Evolutionary conservation across 176 grass and related monocot species (phyloP).

Genomic region (Olyra latifolia): DNA sequence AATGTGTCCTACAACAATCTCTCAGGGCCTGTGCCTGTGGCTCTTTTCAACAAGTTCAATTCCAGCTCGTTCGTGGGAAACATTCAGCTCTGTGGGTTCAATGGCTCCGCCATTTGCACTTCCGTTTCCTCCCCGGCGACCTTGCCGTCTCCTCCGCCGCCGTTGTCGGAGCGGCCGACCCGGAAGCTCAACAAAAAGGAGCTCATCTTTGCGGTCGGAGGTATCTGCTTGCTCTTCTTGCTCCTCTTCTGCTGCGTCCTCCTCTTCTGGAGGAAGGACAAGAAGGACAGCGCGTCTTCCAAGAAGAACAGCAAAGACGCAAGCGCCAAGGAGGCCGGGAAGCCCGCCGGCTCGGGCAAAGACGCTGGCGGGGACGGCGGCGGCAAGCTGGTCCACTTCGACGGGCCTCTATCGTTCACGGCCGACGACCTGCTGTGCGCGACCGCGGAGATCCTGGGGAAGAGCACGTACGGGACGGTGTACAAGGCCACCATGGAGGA

Average conservation of each 20-base stretch:
- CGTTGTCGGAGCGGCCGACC: conserved; percentile 28
- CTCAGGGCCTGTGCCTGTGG: conserved; percentile 59
- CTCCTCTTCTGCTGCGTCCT: conserved; percentile 71
- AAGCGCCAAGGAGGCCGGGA: conserved; percentile 37
- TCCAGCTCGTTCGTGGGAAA: conserved; percentile 88
- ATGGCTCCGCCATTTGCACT: conserved; percentile 67
- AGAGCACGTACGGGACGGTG: conserved; percentile 96
- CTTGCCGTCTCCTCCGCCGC: conserved; percentile 37
- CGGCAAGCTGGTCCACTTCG: conserved; percentile 86
- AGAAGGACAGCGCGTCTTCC: conserved; percentile 32
- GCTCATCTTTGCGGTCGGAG: conserved; percentile 63
- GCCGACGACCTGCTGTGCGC: conserved; percentile 94
- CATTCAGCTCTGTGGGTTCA: conserved; percentile 82
- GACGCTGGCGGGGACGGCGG: conserved; percentile 52
- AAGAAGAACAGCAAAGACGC: conserved; percentile 36
- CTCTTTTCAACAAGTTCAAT: conserved; percentile 84
- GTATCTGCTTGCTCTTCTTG: conserved; percentile 59
- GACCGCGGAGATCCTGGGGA: conserved; percentile 94
- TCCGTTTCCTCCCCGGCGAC: conserved; percentile 48
- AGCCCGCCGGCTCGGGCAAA: conserved; percentile 36
- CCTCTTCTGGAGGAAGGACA: conserved; percentile 61
- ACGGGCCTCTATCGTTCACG: conserved; percentile 69
- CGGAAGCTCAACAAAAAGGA: conserved; percentile 68
- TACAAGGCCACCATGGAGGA: conserved; percentile 95
- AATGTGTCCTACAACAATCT: conserved; percentile 82